Conservation (phyloP, 345 rosid species). For the Anacardium occidentale region DNA sequence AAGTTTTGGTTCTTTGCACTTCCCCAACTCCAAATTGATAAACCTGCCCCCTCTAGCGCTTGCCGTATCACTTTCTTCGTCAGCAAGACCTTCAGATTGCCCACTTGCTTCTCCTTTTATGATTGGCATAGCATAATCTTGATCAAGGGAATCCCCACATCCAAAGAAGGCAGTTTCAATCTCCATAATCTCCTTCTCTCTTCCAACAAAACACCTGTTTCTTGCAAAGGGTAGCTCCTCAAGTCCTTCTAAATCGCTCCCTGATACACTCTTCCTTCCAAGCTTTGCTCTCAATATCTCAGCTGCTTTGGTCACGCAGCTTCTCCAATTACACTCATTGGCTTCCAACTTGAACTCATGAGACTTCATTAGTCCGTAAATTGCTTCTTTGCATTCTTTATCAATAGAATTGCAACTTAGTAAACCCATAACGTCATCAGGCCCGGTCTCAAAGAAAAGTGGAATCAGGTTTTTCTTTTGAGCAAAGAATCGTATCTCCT, state of each 20-base stretch:
- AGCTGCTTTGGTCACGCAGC: conserved; percentile 58
- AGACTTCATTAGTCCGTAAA: conserved; percentile 68
- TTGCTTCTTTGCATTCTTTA: conserved; percentile 76
- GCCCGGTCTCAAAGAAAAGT: conserved; percentile 66
- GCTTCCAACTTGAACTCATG: conserved; percentile 84
- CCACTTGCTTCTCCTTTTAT: conserved; percentile 66
- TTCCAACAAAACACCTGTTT: conserved; percentile 66
- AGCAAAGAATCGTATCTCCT: conserved; percentile 84
- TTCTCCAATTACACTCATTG: conserved; percentile 77
- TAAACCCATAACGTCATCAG: conserved; percentile 55
- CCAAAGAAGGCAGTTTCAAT: conserved; percentile 77
- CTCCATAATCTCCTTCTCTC: conserved; percentile 75
- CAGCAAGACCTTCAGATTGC: conserved; percentile 78
- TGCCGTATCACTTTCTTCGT: conserved; percentile 63
- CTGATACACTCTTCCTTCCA: conserved; percentile 72
- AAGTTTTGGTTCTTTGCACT: conserved; percentile 57
- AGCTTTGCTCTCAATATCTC: conserved; percentile 62
- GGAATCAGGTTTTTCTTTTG: conserved; percentile 91
- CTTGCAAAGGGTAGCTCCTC: conserved; percentile 80
- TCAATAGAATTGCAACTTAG: conserved; percentile 63
- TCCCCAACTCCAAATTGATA: conserved; percentile 66
- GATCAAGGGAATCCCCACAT: conserved; percentile 44
- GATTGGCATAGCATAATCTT: conserved; percentile 40
- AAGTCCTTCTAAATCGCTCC: conserved; percentile 45
- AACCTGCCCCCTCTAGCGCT: conserved; percentile 47